A percentile compares a stretch with the other conserved stretches of the same genome.
phyloP scores from a whole-genome alignment of 2,329 filamentous ascomycete genomes.

The Aspergillus luchuensis region DNA sequence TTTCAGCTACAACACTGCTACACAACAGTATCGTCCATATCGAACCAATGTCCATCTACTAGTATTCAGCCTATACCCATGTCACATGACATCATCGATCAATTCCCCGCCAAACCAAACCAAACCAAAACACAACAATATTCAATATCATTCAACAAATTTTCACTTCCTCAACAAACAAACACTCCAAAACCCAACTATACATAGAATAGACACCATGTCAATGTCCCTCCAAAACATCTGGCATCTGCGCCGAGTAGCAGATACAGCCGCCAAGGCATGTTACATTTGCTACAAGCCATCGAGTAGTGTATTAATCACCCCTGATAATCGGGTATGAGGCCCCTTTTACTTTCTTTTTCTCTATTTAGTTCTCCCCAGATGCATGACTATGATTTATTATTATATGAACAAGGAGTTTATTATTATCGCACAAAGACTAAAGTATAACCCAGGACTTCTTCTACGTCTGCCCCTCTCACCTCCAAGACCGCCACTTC shows the following conservation, averaged over 20 bases:
- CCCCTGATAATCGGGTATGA: conserved; percentile 79
- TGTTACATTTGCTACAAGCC: conserved; percentile 94
- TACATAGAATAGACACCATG: neutral
- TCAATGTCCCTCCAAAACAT: conserved; percentile 64
- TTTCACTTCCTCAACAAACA: neutral
- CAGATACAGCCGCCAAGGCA: conserved; percentile 76
- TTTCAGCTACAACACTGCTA: no score
- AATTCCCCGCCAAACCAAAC: neutral
- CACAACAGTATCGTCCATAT: neutral
- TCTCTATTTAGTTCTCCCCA: no score
- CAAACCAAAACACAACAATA: no score
- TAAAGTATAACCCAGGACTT: conserved; percentile 62
- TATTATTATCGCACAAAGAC: no score
- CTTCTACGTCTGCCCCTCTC: conserved; percentile 84
- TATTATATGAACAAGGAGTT: no score
- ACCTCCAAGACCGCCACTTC: conserved; percentile 82
- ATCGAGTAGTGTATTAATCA: conserved; percentile 82
- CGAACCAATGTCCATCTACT: neutral
- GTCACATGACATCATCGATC: neutral
- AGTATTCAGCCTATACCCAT: neutral
- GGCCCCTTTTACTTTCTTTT: no score
- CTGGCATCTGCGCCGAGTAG: conserved; percentile 84
- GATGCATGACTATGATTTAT: no score
- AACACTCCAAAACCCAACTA: no score
- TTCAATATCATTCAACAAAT: neutral